phyloP scores from a whole-genome alignment of 257 asterid genomes.

The Dorcoceras hygrometricum region DNA sequence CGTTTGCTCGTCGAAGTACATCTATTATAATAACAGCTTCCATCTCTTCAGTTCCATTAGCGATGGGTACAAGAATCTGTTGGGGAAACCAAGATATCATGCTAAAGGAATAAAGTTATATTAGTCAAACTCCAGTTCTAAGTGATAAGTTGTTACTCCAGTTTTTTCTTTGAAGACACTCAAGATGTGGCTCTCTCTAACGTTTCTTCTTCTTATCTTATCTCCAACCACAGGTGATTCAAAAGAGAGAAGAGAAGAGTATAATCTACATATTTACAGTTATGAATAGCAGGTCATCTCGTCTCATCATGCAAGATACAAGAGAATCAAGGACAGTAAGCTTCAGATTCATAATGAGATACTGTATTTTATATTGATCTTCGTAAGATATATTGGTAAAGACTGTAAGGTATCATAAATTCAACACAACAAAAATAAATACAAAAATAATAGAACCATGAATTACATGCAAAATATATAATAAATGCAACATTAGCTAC shows the following conservation, averaged over 20 bases:
- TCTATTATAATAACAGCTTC: slow-evolving; percentile 87
- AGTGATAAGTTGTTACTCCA: too few species aligned
- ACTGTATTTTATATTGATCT: not conserved
- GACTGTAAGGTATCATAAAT: not conserved
- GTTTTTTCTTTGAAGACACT: not conserved
- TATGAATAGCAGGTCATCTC: not conserved
- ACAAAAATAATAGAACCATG: slow-evolving; percentile 9
- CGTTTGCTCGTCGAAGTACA: slow-evolving; percentile 85
- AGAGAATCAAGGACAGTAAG: not conserved
- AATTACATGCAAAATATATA: slow-evolving; percentile 1
- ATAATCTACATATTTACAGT: not conserved
- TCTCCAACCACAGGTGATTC: slow-evolving; percentile 2
- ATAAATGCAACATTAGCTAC: slow-evolving; percentile 33
- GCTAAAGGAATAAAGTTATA: not conserved
- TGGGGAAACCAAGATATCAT: slow-evolving; percentile 1
- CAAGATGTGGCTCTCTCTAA: not conserved
- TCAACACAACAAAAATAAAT: not conserved
- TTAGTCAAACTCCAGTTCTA: not conserved
- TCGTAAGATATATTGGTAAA: not conserved
- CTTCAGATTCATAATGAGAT: slow-evolving; percentile 12
- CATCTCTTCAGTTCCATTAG: slow-evolving; percentile 95
- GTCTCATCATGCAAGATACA: not conserved
- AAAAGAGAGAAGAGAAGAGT: slow-evolving; percentile 1
- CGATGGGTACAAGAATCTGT: slow-evolving; percentile 97
- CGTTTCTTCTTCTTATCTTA: not conserved